Evolutionary conservation across 371 early-diverging fungal genomes (phyloP).

Genomic region (Mucor circinelloides): DNA sequence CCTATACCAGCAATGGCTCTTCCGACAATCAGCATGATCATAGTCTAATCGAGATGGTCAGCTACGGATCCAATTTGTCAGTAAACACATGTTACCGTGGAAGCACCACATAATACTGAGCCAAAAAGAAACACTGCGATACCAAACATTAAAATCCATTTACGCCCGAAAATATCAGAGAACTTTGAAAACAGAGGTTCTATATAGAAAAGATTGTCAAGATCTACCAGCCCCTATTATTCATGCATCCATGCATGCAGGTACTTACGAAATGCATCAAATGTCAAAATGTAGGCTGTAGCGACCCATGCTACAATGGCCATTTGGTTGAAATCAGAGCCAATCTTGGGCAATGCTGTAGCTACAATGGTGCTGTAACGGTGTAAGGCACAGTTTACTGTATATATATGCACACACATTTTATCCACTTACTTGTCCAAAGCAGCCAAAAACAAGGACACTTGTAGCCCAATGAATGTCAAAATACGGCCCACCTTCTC

Average conservation of each 20-base stretch:
- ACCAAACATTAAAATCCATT: slow-evolving; percentile 58
- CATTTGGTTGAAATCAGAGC: slow-evolving; percentile 67
- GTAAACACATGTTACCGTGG: slow-evolving; percentile 26
- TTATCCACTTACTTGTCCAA: slow-evolving; percentile 59
- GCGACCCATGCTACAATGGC: slow-evolving; percentile 67
- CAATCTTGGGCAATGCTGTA: slow-evolving; percentile 73
- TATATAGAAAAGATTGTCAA: slow-evolving; percentile 3
- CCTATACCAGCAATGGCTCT: slow-evolving; percentile 68
- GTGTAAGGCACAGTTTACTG: neutral
- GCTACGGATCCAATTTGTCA: neutral
- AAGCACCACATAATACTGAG: slow-evolving; percentile 62
- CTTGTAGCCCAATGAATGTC: slow-evolving; percentile 55
- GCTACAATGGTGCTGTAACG: slow-evolving; percentile 62
- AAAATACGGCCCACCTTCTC: slow-evolving; percentile 8
- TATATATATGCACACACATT: neutral
- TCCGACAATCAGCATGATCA: slow-evolving; percentile 66
- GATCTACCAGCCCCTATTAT: neutral
- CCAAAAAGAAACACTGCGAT: slow-evolving; percentile 65
- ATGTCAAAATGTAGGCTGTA: slow-evolving; percentile 59
- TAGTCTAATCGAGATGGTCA: slow-evolving; percentile 25
- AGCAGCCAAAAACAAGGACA: slow-evolving; percentile 76
- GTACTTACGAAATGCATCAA: slow-evolving; percentile 37
- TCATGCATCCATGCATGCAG: neutral
- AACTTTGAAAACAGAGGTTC: slow-evolving; percentile 63
- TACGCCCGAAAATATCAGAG: slow-evolving; percentile 78